Evolutionary conservation across 1,139 yeast species (phyloP), one percentile per base, ranked within the genome.

Genomic region (Candida sojae): DNA sequence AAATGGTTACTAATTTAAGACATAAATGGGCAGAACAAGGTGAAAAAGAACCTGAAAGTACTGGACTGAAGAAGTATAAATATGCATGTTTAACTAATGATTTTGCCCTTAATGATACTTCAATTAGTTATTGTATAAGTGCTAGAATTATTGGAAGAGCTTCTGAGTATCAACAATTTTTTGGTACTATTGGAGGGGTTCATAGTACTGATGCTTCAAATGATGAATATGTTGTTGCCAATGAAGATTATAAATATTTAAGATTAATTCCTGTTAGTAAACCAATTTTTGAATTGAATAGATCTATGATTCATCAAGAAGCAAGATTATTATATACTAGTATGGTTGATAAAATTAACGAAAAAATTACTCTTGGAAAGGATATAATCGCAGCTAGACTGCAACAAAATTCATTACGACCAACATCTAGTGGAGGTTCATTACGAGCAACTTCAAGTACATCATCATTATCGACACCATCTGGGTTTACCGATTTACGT

Each of bases 181-280:
- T 66, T n/a, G 52, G 52, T n/a, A 12, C 44, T 9, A 17, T 39
- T 13, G 50, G 47, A 1, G 29, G 29, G 2, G 48, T 53, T 45
- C 52, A 51, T 26, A 57, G 48, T 34, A 36, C 53, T 13, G 55
- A 60, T 4, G 54, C 54, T 43, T 39, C 56, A 25, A 36, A 47
- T 11, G 75, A 73, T 51, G 76, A 73, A 52, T 70, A 67, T 44
- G 72, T 73, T 23, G 68, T 73, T 12, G 70, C 69, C 4, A 68
- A 66, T 44, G 75, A 72, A 48, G 68, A 62, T 36, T 63, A 57
- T 45, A 65, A 57, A 45, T 72, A 58, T 51, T 57, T 64, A 45
- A 61, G 67, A 44, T 66, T 63, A 17, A 58, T 58, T 9, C 67
- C 67, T 1, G 50, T 53, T 4, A 59, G 67, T 4, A 66, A 63